A percentile compares a stretch with the other conserved stretches of the same genome.
Evolutionary conservation across 805 yeast genomes (phyloP).

Genomic region (Middelhovenomyces tepae): DNA sequence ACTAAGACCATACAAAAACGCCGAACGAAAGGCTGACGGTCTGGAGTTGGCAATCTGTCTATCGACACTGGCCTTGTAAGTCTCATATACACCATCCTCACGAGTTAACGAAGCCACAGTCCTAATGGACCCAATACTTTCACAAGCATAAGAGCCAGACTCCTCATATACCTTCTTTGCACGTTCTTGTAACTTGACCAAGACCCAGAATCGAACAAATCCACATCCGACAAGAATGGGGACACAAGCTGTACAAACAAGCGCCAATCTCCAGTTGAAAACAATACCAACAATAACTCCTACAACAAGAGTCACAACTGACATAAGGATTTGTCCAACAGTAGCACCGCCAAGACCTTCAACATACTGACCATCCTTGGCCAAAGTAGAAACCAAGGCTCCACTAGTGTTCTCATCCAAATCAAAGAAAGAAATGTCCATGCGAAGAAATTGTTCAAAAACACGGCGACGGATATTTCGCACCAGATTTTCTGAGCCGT

Average conservation of each 20-base stretch:
- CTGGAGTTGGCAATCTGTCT: constrained; percentile 26
- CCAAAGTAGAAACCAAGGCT: constrained; percentile 29
- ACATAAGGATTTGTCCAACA: constrained; percentile 31
- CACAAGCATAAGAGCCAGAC: constrained; percentile 34
- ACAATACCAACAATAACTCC: constrained; percentile 33
- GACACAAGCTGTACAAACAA: constrained; percentile 32
- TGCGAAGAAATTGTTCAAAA: constrained; percentile 28
- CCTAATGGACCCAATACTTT: constrained; percentile 31
- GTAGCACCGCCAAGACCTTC: constrained; percentile 35
- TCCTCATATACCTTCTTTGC: constrained; percentile 30
- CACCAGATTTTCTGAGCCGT: constrained; percentile 26
- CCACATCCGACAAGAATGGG: constrained; percentile 33
- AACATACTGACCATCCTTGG: constrained; percentile 33
- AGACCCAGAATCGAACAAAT: constrained; percentile 29
- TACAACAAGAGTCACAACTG: constrained; percentile 29
- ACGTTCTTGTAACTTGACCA: constrained; percentile 28
- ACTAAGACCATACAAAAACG: constrained; percentile 29
- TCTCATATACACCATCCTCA: constrained; percentile 29
- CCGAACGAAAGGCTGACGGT: constrained; percentile 22
- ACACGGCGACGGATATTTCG: constrained; percentile 26
- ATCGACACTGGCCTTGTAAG: constrained; percentile 23
- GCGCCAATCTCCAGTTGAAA: constrained; percentile 32
- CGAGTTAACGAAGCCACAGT: constrained; percentile 35
- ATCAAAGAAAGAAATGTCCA: constrained; percentile 32
- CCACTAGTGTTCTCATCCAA: constrained; percentile 31